phyloP scores from a whole-genome alignment of 768 basidiomycete species.

The Austroboletus festivus region DNA sequence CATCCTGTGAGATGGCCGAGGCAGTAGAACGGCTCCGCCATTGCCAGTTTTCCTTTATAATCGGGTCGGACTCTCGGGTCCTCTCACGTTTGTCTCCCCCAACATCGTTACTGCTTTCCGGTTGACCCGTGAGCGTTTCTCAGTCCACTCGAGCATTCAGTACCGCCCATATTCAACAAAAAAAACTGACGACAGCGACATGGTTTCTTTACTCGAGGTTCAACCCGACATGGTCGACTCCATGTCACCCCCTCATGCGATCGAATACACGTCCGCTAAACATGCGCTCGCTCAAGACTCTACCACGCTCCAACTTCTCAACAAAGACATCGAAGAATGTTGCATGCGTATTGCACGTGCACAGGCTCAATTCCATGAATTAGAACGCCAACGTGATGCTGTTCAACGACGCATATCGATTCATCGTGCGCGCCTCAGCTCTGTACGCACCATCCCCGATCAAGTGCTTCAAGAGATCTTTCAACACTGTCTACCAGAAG shows the following conservation, averaged over 20 bases:
- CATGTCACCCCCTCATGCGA: slow-evolving; percentile 17
- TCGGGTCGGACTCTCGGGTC: too few relatives aligned
- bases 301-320: slow-evolving; percentile 13
- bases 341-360: slow-evolving; percentile 11
- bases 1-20: not conserved
- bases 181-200: not conserved
- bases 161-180: too few relatives aligned
- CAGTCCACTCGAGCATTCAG: not conserved
- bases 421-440: slow-evolving; percentile 29
- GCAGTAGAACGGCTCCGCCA: not conserved
- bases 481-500: slow-evolving; percentile 23
- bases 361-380: slow-evolving; percentile 12
- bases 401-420: slow-evolving; percentile 16
- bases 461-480: slow-evolving; percentile 35
- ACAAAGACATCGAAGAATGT: slow-evolving; percentile 19
- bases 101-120: not conserved
- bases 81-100: not conserved
- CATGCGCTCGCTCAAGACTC: slow-evolving; percentile 18
- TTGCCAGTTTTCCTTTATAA: not conserved
- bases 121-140: not conserved
- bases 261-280: slow-evolving; percentile 19
- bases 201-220: not conserved
- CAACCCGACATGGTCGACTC: slow-evolving; percentile 20
- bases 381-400: slow-evolving; percentile 18
- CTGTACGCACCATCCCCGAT: slow-evolving; percentile 27